Base-by-base conservation (phyloP, 805 yeast species). In the Hemisphaericaspora nanyangensis region DNA sequence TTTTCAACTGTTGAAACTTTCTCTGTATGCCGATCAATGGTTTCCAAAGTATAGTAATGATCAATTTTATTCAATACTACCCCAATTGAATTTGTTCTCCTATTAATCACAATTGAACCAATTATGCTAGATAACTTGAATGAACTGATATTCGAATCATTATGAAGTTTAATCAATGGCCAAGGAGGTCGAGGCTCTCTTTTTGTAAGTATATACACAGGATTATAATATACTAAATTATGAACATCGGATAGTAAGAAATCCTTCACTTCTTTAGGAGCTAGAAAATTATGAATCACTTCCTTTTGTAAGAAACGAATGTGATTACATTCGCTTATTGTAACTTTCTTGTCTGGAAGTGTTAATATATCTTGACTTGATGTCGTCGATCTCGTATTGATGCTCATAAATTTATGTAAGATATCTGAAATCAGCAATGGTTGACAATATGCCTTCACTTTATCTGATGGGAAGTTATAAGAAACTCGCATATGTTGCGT, bases 1-100 rank as follows among this genome's bases (percentile, higher is more conserved):
- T 8, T 12, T 6, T 17, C 13, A 2, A 17, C 5, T 18, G 16
- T 5, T 17, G 16, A 19, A 30, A 22, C 17, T 17, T 11, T 18
- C 7, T 30, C 33, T 4, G 18, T 10, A 18, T 30, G 24, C 4
- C n/a, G 7, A 17, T 17, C n/a, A 3, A 15, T 30, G 18, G 25
- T 30, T 12, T 17, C n/a, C 13, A 30, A 10, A 11, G 33, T 30
- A 18, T 30, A 13, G 11, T 8, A 8, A 10, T 12, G 16, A 4
- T 18, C 18, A 6, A 10, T 5, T 11, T 29, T 13, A 29, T 29
- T 10, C 6, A 33, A 12, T 6, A 24, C 29, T 12, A 33, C 18
- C 7, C 35, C 35, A 3, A 33, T 13, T 33, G 28, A 20, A 15
- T 17, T 33, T 24, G 35, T 33, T 24, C 35, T 15, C 13, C 13